A percentile compares a stretch with the other conserved stretches of the same genome.
Conservation (phyloP, 768 basidiomycete genomes). For the Mycena vulgaris region DNA sequence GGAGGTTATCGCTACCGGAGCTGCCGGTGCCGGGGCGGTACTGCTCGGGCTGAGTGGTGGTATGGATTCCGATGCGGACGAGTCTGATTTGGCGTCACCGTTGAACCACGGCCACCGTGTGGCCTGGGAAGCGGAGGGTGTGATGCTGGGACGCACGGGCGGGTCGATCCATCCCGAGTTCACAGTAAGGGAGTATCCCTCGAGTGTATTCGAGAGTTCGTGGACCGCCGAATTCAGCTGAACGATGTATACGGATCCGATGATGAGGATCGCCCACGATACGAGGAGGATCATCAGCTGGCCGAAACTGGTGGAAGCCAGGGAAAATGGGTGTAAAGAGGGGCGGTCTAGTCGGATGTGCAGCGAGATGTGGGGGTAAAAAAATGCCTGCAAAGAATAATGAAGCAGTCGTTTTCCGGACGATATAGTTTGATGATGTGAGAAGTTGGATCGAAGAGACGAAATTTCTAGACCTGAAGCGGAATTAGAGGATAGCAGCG, state of each 20-base stretch:
- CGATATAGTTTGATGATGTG: slow-evolving; percentile 59
- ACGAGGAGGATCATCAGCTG: slow-evolving; percentile 19
- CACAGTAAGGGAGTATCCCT: slow-evolving; percentile 44
- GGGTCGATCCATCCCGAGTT: slow-evolving; percentile 39
- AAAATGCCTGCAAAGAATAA: slow-evolving; percentile 70
- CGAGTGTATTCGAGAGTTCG: slow-evolving; percentile 43
- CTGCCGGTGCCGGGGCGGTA: too few relatives aligned
- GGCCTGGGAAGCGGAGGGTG: slow-evolving; percentile 54
- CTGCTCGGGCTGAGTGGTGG: not conserved
- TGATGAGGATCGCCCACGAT: slow-evolving; percentile 26
- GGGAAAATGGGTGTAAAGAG: slow-evolving; percentile 27
- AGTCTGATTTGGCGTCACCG: slow-evolving; percentile 38
- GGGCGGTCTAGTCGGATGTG: slow-evolving; percentile 42
- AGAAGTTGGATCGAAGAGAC: slow-evolving; percentile 69
- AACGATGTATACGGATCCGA: slow-evolving; percentile 33
- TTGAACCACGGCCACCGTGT: slow-evolving; percentile 45
- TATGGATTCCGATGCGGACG: slow-evolving; percentile 24
- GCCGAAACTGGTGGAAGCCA: slow-evolving; percentile 29
- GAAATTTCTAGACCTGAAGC: slow-evolving; percentile 59
- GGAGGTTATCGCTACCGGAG: slow-evolving; percentile 16
- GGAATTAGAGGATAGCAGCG: slow-evolving; percentile 18
- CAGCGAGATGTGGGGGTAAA: slow-evolving; percentile 69
- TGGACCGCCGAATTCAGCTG: slow-evolving; percentile 31
- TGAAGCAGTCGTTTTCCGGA: slow-evolving; percentile 68
- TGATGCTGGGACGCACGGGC: slow-evolving; percentile 56